A percentile compares a stretch with the other conserved stretches of the same genome.
Evolutionary conservation across 2,329 filamentous ascomycete species (phyloP).

Genomic region (Xylaria sp.): DNA sequence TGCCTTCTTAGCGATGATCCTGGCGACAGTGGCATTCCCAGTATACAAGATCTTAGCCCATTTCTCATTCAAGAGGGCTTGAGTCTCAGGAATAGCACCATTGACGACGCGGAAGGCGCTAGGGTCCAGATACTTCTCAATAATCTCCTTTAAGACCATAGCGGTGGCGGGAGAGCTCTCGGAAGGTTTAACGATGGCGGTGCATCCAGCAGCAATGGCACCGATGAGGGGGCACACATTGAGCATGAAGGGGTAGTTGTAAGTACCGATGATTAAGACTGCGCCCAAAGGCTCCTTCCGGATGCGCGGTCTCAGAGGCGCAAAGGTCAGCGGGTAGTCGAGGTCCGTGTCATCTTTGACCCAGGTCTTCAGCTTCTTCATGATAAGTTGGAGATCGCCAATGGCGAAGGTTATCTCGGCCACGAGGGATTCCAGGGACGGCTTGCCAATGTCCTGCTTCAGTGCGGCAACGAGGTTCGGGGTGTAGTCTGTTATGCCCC

Average conservation of each 20-base stretch:
- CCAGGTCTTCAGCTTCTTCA: constrained; percentile 80
- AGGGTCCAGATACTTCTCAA: constrained; percentile 77
- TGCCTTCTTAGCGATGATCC: constrained; percentile 87
- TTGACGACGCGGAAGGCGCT: constrained; percentile 80
- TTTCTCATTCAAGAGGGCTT: constrained; percentile 81
- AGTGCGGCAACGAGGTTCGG: constrained; percentile 76
- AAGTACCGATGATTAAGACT: constrained; percentile 86
- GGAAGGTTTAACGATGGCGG: constrained; percentile 87
- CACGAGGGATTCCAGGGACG: constrained; percentile 73
- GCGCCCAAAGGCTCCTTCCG: constrained; percentile 87
- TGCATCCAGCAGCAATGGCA: constrained; percentile 91
- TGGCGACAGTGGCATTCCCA: constrained; percentile 77
- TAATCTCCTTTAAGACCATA: constrained; percentile 78
- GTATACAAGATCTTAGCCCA: constrained; percentile 99
- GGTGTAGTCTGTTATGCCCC: constrained; percentile 83
- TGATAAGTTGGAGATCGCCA: constrained; percentile 80
- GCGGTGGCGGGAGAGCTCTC: constrained; percentile 80
- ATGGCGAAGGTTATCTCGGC: constrained; percentile 79
- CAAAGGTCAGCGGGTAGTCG: constrained; percentile 72
- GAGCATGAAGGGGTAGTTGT: constrained; percentile 91
- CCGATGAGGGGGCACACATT: constrained; percentile 80
- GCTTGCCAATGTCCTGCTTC: constrained; percentile 78
- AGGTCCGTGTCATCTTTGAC: constrained; percentile 78
- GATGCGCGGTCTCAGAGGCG: constrained; percentile 74
- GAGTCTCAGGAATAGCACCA: constrained; percentile 80